These are phyloP conservation scores for Starmerella potacharoeniae DNA, from an alignment of 805 yeast genomes.

Conservation along the genomic window DNA sequence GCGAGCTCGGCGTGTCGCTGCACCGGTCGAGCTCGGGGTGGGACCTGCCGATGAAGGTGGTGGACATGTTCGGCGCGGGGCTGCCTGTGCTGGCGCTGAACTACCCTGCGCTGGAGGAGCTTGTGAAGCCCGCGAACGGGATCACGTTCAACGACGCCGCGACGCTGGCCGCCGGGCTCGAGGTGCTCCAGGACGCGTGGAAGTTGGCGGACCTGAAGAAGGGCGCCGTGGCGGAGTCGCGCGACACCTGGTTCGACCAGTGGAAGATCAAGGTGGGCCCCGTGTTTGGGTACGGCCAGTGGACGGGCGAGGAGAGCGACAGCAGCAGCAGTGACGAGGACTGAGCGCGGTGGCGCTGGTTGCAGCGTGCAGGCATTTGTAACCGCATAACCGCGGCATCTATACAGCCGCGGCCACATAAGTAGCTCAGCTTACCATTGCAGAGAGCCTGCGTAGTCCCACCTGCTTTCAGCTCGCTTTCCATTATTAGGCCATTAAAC, in stretches of 20 bases:
- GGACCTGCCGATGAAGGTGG: slow-evolving; percentile 94
- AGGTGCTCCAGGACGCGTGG: slow-evolving; percentile 26
- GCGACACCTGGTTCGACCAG: slow-evolving; percentile 58
- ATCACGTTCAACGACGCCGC: slow-evolving; percentile 36
- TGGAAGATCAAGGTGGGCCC: slow-evolving; percentile 50
- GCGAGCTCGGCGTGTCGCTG: slow-evolving; percentile 81
- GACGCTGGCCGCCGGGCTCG: slow-evolving; percentile 38
- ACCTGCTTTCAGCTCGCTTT: no score
- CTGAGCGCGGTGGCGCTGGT: not conserved
- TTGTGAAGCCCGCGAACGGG: slow-evolving; percentile 70
- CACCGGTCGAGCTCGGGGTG: slow-evolving; percentile 88
- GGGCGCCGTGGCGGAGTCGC: slow-evolving; percentile 69
- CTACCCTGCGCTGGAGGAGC: slow-evolving; percentile 68
- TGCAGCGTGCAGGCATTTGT: no score
- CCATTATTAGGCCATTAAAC: no score
- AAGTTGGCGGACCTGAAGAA: slow-evolving; percentile 35
- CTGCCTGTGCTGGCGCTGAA: slow-evolving; percentile 73
- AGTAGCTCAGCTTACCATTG: no score
- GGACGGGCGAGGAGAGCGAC: slow-evolving; percentile 21
- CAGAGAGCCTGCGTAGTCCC: no score
- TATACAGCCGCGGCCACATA: no score
- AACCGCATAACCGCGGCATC: no score
- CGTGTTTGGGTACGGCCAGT: slow-evolving; percentile 30
- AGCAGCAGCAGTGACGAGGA: slow-evolving; percentile 20
- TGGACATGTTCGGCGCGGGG: slow-evolving; percentile 94